Base-by-base conservation (phyloP, 208 protist species). In the Crithidia brevicula region DNA sequence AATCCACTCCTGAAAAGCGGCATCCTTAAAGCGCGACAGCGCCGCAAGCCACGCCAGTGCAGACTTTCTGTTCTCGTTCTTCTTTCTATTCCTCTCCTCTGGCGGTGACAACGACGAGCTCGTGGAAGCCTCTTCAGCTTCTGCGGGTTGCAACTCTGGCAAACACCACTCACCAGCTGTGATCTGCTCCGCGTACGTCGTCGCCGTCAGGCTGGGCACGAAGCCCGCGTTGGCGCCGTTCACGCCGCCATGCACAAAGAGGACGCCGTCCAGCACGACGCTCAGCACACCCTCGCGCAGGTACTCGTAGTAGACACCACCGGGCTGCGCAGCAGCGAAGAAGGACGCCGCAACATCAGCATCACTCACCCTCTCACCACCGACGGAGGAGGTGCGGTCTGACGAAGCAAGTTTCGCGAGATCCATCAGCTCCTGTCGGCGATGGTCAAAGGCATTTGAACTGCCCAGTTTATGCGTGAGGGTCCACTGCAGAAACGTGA, bases 241-340 rank as follows among this genome's bases (percentile, higher is more conserved):
- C 27, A 97, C 74, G 27, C 74, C 79, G 45, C 89, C 93, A 68
- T 97, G 93, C 36, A 93, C 81, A 51, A 97, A 97, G n/a, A 97
- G 79, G 28, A 85, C 59, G 27, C 82, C 79, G 47, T 85, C 82
- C 10, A 96, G 30, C 47, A 79, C 61, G n/a, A 69, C 61, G 42
- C 66, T 79, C 42, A 97, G 68, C 25, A 70, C 76, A 4, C 82
- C 88, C 5, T 56, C 58, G 11, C 72, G 75, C 18, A 97, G 47
- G 67, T 93, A 95, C 30, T 90, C 88, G 64, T 89, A 74, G 66
- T 92, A 94, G 3, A 89, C 85, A 0, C 89, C 89, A 7, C 86
- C 89, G 16, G 80, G 80, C 36, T 68, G 71, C 18, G 82, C 79
- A 13, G 77, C 79, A 1, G 49, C 42, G 51, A 95, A 74, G 76